Evolutionary conservation across 371 early-diverging fungal species (phyloP).

Genomic region (Saksenaea oblongispora): DNA sequence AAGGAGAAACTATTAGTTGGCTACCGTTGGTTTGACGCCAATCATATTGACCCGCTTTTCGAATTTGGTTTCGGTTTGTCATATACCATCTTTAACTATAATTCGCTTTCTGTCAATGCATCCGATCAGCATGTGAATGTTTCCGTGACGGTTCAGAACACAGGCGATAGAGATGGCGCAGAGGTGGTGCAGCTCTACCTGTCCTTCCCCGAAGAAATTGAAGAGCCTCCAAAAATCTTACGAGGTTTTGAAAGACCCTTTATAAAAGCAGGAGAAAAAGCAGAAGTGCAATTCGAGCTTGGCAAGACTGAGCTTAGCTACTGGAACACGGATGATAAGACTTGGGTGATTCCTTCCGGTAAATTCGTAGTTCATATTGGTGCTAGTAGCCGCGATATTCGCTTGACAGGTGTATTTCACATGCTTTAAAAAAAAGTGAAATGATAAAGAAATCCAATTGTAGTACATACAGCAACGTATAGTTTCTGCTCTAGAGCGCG

Average conservation of each 20-base stretch:
- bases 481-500: too few relatives aligned
- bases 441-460: too few relatives aligned
- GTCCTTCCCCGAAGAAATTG: slow-evolving; percentile 33
- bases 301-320: slow-evolving; percentile 29
- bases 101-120: slow-evolving; percentile 14
- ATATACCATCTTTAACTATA: slow-evolving; percentile 54
- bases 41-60: slow-evolving; percentile 48
- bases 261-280: slow-evolving; percentile 19
- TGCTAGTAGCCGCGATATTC: slow-evolving; percentile 47
- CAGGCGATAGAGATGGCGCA: slow-evolving; percentile 44
- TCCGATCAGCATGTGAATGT: slow-evolving; percentile 14
- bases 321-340: slow-evolving; percentile 29
- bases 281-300: slow-evolving; percentile 24
- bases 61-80: slow-evolving; percentile 60
- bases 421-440: neutral
- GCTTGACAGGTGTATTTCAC: neutral
- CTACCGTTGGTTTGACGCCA: slow-evolving; percentile 48
- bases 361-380: slow-evolving; percentile 39
- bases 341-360: slow-evolving; percentile 39
- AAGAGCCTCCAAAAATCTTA: slow-evolving; percentile 43
- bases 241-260: slow-evolving; percentile 45
- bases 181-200: slow-evolving; percentile 55
- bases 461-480: too few relatives aligned
- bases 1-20: slow-evolving; percentile 49
- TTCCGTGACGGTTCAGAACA: slow-evolving; percentile 39